Evolutionary conservation across 1,284 basidiomycete species (phyloP), one percentile per base, ranked within the genome.

Genomic region (Fomitiporia mediterranea): DNA sequence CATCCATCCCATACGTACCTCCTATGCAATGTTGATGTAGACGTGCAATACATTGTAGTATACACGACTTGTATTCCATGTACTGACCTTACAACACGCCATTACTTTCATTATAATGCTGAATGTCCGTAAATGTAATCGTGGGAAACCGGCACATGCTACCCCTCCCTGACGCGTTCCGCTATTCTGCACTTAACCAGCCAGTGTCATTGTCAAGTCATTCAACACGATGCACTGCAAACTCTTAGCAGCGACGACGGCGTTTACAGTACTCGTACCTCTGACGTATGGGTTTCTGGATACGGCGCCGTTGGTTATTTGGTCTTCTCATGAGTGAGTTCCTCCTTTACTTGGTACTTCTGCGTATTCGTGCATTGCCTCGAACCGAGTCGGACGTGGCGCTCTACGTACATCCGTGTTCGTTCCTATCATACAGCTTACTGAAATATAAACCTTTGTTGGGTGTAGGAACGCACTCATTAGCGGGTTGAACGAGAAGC

Each of bases 231-330:
- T 46, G 44, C 25, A 28, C 25, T n/a, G 25, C 8, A 46, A 25
- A 17, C 25, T 46, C n/a, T 13, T 28, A 46, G 25, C 43, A 23
- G 43, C n/a, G 30, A 28, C 44, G 25, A 43, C 42, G 21, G 37
- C 37, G 15, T 19, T 39, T 19, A 4, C 19, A 13, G 4, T 21
- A 6, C 44, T 46, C 23, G 15, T 46, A 37, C 76, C 78, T 0
- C 61, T 75, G 17, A 75, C 72, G 4, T 65, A 75, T 34, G 83
- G 82, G 1, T 86, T 81, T 68, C 78, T 75, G 4, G 74, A 82
- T 54, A 84, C 83, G 0, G 67, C 73, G 1, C 86, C 86, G 2
- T 65, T 89, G 11, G 67, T 89, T 5, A 78, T 79, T n/a, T 89
- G 87, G 87, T 81, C 86, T 0, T 84, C 84, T 23, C 71, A 76